phyloP scores from a whole-genome alignment of 164 flowering plant genomes.

The Magnolia officinalis region DNA sequence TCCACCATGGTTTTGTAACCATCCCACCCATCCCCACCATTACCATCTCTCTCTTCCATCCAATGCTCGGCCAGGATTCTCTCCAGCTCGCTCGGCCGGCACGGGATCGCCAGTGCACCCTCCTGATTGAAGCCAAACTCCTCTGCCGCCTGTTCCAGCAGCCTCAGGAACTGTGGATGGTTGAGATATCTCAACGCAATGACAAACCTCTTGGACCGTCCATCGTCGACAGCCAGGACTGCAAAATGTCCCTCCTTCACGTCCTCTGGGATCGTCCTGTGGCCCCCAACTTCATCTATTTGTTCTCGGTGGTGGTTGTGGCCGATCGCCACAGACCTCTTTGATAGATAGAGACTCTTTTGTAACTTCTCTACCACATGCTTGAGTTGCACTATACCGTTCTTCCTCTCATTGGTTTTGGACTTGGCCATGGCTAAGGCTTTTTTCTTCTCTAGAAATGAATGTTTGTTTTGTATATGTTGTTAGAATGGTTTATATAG shows the following conservation, averaged over 20 bases:
- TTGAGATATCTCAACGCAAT: constrained; percentile 23
- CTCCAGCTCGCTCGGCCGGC: constrained; percentile 26
- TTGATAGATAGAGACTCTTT: constrained; percentile 4
- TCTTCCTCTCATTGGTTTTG: not conserved
- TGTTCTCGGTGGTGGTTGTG: not conserved
- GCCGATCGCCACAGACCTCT: not conserved
- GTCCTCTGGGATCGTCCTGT: not conserved
- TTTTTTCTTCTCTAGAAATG: not conserved
- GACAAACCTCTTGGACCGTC: constrained; percentile 18
- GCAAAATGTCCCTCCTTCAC: constrained; percentile 19
- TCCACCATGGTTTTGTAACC: constrained; percentile 9
- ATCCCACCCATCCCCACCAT: not conserved
- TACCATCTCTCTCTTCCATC: constrained; percentile 4
- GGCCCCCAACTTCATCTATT: not conserved
- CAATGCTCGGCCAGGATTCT: constrained; percentile 18
- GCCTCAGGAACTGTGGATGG: constrained; percentile 20
- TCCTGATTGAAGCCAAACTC: constrained; percentile 26
- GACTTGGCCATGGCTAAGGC: not conserved
- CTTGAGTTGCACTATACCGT: not conserved
- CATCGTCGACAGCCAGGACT: constrained; percentile 14
- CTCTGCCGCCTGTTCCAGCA: constrained; percentile 24
- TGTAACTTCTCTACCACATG: constrained; percentile 7
- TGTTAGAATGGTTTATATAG: not conserved
- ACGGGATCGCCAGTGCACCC: constrained; percentile 24
- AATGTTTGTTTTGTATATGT: not conserved